These are phyloP conservation scores for Eucalyptus tenuipes DNA, from an alignment of 345 rosid species.

Conservation along the genomic window DNA sequence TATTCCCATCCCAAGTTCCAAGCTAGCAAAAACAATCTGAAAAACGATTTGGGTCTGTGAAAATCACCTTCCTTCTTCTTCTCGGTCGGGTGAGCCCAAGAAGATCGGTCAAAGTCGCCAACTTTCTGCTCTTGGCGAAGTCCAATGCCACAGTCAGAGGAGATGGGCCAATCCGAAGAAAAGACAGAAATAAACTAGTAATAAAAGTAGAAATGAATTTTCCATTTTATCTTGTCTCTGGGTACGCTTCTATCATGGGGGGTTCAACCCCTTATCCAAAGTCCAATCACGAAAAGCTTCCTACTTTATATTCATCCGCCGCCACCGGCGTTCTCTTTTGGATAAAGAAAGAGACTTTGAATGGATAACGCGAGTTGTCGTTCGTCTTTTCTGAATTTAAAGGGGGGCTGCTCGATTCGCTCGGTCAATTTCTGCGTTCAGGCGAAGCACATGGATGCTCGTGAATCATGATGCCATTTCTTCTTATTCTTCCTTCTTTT, in stretches of 20 bases:
- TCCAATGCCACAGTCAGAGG: background rate
- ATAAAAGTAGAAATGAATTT: background rate
- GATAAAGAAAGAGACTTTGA: background rate
- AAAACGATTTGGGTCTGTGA: background rate
- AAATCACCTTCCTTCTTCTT: background rate
- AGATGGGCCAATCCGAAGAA: background rate
- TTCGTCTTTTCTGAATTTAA: background rate
- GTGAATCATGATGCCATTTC: background rate
- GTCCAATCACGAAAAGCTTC: background rate
- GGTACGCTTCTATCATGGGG: background rate
- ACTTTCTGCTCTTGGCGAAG: background rate
- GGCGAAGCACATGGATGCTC: background rate
- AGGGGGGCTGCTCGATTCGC: background rate
- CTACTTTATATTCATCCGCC: background rate
- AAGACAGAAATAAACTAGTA: background rate
- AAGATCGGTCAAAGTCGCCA: background rate
- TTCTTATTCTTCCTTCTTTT: background rate
- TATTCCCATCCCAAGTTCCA: background rate
- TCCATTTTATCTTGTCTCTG: background rate
- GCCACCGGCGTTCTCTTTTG: background rate
- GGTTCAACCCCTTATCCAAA: background rate
- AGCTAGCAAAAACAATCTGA: background rate
- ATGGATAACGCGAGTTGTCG: background rate
- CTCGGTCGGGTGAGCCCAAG: background rate
- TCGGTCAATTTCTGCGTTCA: background rate